These are phyloP conservation scores for Boechera retrofracta DNA, from an alignment of 345 rosid species.

Conservation along the genomic window DNA sequence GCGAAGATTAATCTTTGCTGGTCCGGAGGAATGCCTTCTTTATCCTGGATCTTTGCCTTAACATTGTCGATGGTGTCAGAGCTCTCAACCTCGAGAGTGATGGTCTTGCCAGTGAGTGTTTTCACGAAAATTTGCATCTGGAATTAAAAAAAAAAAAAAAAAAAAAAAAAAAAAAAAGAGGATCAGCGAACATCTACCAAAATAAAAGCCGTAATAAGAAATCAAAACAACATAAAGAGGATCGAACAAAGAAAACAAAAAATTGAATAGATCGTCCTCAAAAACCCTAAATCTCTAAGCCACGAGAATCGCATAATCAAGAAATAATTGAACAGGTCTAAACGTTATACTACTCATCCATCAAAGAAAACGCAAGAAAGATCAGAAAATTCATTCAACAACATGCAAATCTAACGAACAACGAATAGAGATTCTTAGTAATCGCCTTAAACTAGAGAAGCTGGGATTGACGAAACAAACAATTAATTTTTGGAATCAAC, in stretches of 20 bases:
- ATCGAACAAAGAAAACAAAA: background rate
- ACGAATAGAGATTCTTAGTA: background rate
- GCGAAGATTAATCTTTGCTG: slow-evolving; percentile 42
- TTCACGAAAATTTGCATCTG: slow-evolving; percentile 51
- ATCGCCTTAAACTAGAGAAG: background rate
- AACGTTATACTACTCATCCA: background rate
- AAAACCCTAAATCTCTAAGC: background rate
- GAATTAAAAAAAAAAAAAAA: background rate
- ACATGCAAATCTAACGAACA: background rate
- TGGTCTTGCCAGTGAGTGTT: slow-evolving; percentile 46
- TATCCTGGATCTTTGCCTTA: slow-evolving; percentile 43
- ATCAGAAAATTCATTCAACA: background rate
- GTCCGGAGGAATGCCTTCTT: slow-evolving; percentile 44
- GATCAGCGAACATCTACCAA: background rate
- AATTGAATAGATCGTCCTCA: background rate
- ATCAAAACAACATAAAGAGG: background rate
- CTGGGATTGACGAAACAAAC: background rate
- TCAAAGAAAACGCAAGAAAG: background rate
- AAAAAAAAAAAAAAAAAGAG: background rate
- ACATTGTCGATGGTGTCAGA: slow-evolving; percentile 43
- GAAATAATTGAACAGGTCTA: background rate
- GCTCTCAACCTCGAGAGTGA: slow-evolving; percentile 42
- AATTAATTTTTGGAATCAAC: background rate
- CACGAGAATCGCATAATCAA: background rate
- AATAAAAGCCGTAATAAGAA: background rate